Conservation (phyloP, 805 yeast genomes). For the Candida insectalens region DNA sequence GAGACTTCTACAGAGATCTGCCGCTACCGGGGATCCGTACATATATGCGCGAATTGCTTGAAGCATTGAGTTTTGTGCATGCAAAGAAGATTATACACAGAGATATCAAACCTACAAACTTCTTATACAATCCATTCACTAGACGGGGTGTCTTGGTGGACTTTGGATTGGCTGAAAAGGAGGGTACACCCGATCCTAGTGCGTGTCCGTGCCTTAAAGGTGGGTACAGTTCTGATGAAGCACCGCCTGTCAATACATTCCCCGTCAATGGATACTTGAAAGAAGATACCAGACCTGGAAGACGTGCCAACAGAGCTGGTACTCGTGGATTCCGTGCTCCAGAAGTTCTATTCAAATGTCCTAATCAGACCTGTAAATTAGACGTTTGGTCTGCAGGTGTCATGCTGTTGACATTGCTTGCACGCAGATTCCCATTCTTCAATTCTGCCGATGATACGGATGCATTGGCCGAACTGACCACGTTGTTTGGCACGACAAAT, state of each 20-base stretch:
- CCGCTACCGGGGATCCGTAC: constrained; percentile 71
- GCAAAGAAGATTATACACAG: constrained; percentile 77
- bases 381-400: constrained; percentile 95
- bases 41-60: constrained; percentile 72
- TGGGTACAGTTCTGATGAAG: constrained; percentile 21
- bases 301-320: constrained; percentile 95
- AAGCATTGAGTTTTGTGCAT: constrained; percentile 72
- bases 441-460: constrained; percentile 91
- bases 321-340: constrained; percentile 95
- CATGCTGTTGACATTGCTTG: constrained; percentile 65
- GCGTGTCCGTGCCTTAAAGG: constrained; percentile 50
- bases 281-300: constrained; percentile 77
- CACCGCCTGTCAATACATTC: constrained; percentile 27
- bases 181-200: constrained; percentile 22
- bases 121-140: constrained; percentile 55
- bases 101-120: constrained; percentile 77
- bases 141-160: constrained; percentile 79
- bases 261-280: constrained; percentile 63
- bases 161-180: constrained; percentile 82
- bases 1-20: constrained; percentile 74
- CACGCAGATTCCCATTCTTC: constrained; percentile 85
- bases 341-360: constrained; percentile 80
- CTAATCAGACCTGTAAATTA: constrained; percentile 69
- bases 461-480: constrained; percentile 76
- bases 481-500: constrained; percentile 66